Evolutionary conservation across 2,329 filamentous ascomycete species (phyloP).

Genomic region (Talaromyces sp.): DNA sequence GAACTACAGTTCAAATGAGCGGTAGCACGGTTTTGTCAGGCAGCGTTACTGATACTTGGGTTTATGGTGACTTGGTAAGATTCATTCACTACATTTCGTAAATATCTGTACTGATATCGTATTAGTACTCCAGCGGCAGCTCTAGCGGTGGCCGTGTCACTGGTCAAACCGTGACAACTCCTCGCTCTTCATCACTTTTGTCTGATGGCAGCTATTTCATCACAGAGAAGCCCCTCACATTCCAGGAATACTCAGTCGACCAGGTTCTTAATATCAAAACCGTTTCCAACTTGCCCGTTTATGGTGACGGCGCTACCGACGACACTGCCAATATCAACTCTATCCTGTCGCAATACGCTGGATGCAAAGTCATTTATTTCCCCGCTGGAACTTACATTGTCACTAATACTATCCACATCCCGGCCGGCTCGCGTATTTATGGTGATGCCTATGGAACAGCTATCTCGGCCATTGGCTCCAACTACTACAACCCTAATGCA

Average conservation of each 20-base stretch:
- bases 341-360: conserved; percentile 30
- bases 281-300: conserved; percentile 37
- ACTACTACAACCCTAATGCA: conserved; percentile 42
- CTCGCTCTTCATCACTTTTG: conserved; percentile 31
- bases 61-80: conserved; percentile 32
- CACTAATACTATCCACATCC: conserved; percentile 46
- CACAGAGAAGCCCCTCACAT: conserved; percentile 40
- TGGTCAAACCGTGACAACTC: conserved; percentile 30
- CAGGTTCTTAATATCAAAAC: conserved; percentile 49
- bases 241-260: conserved; percentile 39
- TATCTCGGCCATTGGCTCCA: conserved; percentile 48
- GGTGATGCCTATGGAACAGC: conserved; percentile 53
- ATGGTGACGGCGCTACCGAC: conserved; percentile 43
- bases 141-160: conserved; percentile 28
- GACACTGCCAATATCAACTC: conserved; percentile 38
- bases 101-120: neutral
- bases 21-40: conserved; percentile 22
- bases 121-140: conserved; percentile 16
- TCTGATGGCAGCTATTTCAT: conserved; percentile 41
- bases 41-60: conserved; percentile 28
- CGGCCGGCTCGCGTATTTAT: conserved; percentile 49
- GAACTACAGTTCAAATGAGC: conserved; percentile 30
- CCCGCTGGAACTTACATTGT: conserved; percentile 41
- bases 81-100: neutral
- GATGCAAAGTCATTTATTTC: conserved; percentile 32